Percentiles rank a stretch among this genome's conserved stretches.
Conservation (phyloP, 2,329 filamentous ascomycete species). For the Cordyceps fumosorosea region DNA sequence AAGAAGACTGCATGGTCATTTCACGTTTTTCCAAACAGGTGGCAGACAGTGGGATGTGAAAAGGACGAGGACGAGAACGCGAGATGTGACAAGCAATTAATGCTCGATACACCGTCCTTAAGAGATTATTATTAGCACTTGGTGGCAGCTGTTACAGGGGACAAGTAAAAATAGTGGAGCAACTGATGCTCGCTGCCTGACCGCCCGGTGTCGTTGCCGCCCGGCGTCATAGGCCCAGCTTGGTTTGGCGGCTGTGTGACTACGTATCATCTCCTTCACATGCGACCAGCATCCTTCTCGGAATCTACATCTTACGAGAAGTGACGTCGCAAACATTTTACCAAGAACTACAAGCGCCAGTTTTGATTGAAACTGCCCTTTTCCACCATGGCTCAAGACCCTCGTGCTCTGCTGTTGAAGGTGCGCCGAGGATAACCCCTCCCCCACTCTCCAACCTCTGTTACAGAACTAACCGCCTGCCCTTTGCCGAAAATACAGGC, state of each 20-base stretch:
- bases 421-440: slow-evolving; percentile 35
- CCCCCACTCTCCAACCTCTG: slow-evolving; percentile 18
- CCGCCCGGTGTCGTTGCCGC: too few species aligned
- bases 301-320: not conserved
- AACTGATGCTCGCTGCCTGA: too few species aligned
- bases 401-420: slow-evolving; percentile 72
- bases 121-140: too few species aligned
- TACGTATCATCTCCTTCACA: slow-evolving; percentile 10
- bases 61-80: not conserved
- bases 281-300: slow-evolving; percentile 3
- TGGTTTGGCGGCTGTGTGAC: not conserved
- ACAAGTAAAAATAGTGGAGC: slow-evolving; percentile 9
- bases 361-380: not conserved
- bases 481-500: slow-evolving; percentile 49
- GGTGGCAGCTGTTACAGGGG: not conserved
- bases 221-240: slow-evolving; percentile 11
- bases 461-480: not conserved
- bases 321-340: not conserved
- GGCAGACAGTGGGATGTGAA: too few species aligned
- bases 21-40: too few species aligned
- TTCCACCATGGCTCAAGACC: slow-evolving; percentile 63
- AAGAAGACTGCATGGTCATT: not conserved
- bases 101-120: not conserved
- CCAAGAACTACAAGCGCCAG: not conserved
- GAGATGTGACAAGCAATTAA: not conserved